Base-by-base conservation (phyloP, 2,329 filamentous ascomycete species). In the Aspergillus brunneoviolaceus region DNA sequence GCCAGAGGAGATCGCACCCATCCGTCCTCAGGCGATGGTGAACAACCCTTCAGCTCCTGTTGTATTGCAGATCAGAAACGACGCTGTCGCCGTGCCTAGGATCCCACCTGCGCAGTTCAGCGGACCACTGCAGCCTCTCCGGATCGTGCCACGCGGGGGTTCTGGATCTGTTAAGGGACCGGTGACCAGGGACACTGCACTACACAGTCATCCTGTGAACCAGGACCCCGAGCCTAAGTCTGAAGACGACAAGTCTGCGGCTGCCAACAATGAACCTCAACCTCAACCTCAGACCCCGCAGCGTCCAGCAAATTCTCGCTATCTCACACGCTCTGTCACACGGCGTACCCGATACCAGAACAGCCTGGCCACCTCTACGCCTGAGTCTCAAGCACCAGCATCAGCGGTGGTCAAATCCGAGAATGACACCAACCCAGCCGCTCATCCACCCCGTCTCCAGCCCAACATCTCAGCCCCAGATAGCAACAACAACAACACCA, bases 41-140 rank as follows among this genome's bases (percentile, higher is more conserved):
- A 61, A 50, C 45, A 33, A 5, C 16, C 51, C 57, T 29, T 33
- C 51, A n/a, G 48, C 49, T 16, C 63, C 67, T 2, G 49, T 56
- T 4, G 19, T 71, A 33, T 21, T 71, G 14, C 68, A 64, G 47
- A 60, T 71, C 11, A 63, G 60, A 4, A 62, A 67, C 48, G 49
- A 65, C 9, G 64, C 65, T 12, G 50, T 69, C 7, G 27, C 51
- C 23, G 55, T 61, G 19, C 69, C 69, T 27, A 27, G 58, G 10
- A 60, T 70, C 1, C 67, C 65, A 16, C 66, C 68, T 19, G 68
- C 68, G 33, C 57, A 58, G 42, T 70, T 68, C 55, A 65, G 56
- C 19, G 65, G 65, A 10, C 47, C 57, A 6, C 45, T 68, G 33
- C 59, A 53, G 16, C 64, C 63, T 25, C 49, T 61, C 21, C 60